Conservation (phyloP, 2,329 filamentous ascomycete species). For the Colletotrichum lentis region DNA sequence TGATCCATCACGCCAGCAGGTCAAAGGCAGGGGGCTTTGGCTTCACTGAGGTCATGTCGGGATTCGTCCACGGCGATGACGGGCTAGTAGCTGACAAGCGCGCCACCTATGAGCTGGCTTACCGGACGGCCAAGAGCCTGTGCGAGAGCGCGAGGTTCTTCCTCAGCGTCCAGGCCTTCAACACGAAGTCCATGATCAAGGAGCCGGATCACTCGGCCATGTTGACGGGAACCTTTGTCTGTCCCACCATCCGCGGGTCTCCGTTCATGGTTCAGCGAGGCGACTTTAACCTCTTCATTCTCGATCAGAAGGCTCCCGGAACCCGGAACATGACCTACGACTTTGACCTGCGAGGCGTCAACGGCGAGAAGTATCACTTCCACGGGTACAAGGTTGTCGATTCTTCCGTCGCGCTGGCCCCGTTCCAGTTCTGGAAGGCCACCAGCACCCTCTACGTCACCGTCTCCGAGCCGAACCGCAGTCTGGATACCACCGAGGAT, state of each 20-base stretch:
- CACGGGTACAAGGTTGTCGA: constrained; percentile 70
- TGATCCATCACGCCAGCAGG: constrained; percentile 54
- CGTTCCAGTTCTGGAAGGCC: constrained; percentile 66
- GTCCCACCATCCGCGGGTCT: constrained; percentile 61
- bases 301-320: constrained; percentile 62
- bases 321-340: constrained; percentile 68
- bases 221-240: constrained; percentile 68
- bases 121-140: constrained; percentile 60
- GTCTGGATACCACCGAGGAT: constrained; percentile 43
- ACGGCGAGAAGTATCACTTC: constrained; percentile 63
- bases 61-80: constrained; percentile 61
- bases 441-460: constrained; percentile 70
- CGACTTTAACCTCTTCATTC: constrained; percentile 64
- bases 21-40: constrained; percentile 61
- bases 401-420: constrained; percentile 65
- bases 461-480: constrained; percentile 53
- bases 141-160: constrained; percentile 67
- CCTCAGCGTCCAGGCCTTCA: constrained; percentile 64
- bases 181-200: constrained; percentile 58
- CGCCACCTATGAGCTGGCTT: constrained; percentile 63
- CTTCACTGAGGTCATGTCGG: constrained; percentile 72
- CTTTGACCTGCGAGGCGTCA: constrained; percentile 65
- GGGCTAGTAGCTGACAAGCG: constrained; percentile 54
- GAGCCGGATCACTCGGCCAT: constrained; percentile 60
- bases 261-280: constrained; percentile 69